Evolutionary conservation across 768 basidiomycete species (phyloP).

Genomic region (Leccinum incarnatum): DNA sequence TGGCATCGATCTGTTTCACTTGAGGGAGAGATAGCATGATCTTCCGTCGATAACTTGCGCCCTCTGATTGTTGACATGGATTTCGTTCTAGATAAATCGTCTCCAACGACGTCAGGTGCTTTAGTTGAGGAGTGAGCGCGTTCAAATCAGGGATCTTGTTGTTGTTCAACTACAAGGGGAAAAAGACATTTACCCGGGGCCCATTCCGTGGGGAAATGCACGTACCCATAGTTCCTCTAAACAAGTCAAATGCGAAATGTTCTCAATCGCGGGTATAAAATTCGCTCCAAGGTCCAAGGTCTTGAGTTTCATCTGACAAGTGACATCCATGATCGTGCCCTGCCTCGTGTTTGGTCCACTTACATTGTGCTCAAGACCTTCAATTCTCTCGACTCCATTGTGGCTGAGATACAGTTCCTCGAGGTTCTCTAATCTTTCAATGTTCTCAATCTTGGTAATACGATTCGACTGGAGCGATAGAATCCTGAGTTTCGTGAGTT

Average conservation of each 20-base stretch:
- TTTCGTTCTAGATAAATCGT: constrained; percentile 96
- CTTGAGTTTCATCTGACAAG: constrained; percentile 56
- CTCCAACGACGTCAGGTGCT: constrained; percentile 57
- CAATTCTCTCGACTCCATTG: constrained; percentile 81
- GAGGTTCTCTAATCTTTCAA: constrained; percentile 68
- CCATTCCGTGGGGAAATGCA: not conserved
- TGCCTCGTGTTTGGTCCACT: constrained; percentile 20
- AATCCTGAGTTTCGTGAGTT: constrained; percentile 73
- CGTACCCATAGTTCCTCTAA: constrained; percentile 96
- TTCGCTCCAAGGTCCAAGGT: constrained; percentile 91
- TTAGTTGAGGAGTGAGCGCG: constrained; percentile 65
- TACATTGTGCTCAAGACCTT: constrained; percentile 85
- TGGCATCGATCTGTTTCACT: constrained; percentile 92
- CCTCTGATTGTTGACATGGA: constrained; percentile 82
- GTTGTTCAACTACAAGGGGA: constrained; percentile 67
- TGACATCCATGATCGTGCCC: not conserved
- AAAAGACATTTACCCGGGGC: not conserved
- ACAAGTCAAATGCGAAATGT: constrained; percentile 67
- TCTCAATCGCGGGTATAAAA: constrained; percentile 75
- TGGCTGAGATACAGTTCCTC: constrained; percentile 94
- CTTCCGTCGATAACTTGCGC: constrained; percentile 80
- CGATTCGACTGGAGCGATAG: constrained; percentile 93
- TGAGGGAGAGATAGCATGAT: constrained; percentile 86
- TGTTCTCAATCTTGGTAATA: constrained; percentile 80
- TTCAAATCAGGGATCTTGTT: constrained; percentile 77